Conservation (phyloP, 164 flowering plant genomes). For the Berberis thunbergii region DNA sequence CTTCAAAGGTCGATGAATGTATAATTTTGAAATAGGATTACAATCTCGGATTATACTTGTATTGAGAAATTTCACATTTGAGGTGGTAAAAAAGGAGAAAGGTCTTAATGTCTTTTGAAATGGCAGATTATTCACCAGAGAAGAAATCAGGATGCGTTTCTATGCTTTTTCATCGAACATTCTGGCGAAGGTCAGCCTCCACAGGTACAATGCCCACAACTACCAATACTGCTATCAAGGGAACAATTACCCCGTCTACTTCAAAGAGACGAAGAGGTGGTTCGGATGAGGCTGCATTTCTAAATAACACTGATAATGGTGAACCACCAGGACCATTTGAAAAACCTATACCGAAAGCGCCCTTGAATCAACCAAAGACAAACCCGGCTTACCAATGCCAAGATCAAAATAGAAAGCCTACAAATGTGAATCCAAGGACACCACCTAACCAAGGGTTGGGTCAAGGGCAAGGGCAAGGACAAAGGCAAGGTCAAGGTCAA, state of each 20-base stretch:
- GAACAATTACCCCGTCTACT: constrained; percentile 12
- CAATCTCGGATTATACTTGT: not conserved
- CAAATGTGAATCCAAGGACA: constrained; percentile 2
- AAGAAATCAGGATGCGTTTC: constrained; percentile 47
- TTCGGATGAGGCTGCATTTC: constrained; percentile 26
- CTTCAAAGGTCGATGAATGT: not conserved
- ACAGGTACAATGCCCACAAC: constrained; percentile 25
- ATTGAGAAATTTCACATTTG: not conserved
- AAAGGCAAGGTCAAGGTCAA: constrained; percentile 14
- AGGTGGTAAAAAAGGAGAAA: not conserved
- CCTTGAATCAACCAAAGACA: constrained; percentile 7
- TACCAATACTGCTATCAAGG: constrained; percentile 10
- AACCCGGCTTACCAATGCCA: constrained; percentile 16
- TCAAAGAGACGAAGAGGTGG: constrained; percentile 37
- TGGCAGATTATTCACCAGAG: constrained; percentile 35
- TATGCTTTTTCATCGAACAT: constrained; percentile 34
- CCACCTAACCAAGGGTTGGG: not conserved
- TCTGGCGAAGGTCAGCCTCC: constrained; percentile 48
- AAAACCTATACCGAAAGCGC: not conserved
- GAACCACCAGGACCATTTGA: not conserved
- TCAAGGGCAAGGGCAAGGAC: not conserved
- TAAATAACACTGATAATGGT: constrained; percentile 3
- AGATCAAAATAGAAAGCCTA: constrained; percentile 7
- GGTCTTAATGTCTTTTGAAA: constrained; percentile 8
- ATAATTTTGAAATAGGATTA: not conserved